Evolutionary conservation across 139 green algal species (phyloP), one percentile per base, ranked within the genome.

Genomic region (Desmodesmus armatus): DNA sequence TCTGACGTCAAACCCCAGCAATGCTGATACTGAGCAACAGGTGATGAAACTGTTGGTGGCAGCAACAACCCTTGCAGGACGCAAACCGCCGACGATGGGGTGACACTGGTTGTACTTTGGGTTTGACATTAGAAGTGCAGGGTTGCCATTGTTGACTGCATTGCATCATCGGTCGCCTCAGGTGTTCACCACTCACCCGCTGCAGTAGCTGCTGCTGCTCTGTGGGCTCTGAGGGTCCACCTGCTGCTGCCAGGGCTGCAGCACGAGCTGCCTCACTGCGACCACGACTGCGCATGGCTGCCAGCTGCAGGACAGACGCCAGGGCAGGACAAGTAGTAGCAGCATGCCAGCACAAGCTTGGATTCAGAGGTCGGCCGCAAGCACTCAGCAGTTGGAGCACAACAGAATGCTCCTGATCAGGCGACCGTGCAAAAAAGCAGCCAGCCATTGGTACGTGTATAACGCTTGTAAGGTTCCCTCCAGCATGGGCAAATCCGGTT

Each of bases 171-270:
- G 9, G 9, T 55, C 13, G 47, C 13, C 47, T 55, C 13, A 13
- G 23, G 58, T 13, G 21, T 67, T 19, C 5, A 53, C 67, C 25
- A 37, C 70, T 29, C 47, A 78, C 70, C 70, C 70, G 40, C 70
- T 78, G 25, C 21, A 39, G 25, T 7, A 35, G 40, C 41, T 78
- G 70, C 41, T 78, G 40, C 41, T 78, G 25, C 40, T 37, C 55
- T 21, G 76, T 82, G 15, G 76, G 76, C 17, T 21, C 40, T 55
- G 58, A 55, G 2, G 76, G 76, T 1, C 76, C 76, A 7, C 53
- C 76, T n/a, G 27, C 43, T 13, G 41, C n/a, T 2, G 76, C 76
- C 47, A 71, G 17, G 2, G 53, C 76, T n/a, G 76, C 37, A 2
- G 5, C 11, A 3, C 17, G 21, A 21, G 76, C 76, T 5, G 31